These are phyloP conservation scores for Mortierella sp. DNA, from an alignment of 371 early-diverging fungal species.

Conservation along the genomic window DNA sequence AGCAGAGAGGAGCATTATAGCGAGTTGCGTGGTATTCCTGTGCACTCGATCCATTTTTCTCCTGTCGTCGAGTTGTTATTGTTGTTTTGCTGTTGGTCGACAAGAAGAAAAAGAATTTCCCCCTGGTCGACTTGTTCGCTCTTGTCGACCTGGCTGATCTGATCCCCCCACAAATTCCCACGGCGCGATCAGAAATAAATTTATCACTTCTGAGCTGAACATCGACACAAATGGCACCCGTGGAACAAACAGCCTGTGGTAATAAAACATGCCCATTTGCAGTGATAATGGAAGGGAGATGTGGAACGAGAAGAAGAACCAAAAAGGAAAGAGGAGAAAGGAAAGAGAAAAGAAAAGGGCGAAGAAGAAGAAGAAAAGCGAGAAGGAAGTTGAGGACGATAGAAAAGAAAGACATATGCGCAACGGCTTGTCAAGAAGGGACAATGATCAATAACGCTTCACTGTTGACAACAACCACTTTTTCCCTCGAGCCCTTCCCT, in stretches of 20 bases:
- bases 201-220: constrained; percentile 15
- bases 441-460: neutral
- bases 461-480: neutral
- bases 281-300: no score
- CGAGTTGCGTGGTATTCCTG: neutral
- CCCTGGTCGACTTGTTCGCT: neutral
- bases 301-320: no score
- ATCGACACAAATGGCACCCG: neutral
- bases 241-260: neutral
- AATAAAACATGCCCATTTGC: neutral
- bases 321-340: neutral
- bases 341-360: neutral
- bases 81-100: no score
- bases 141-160: neutral
- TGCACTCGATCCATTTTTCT: neutral
- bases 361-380: neutral
- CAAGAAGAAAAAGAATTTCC: neutral
- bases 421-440: neutral
- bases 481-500: no score
- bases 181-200: constrained; percentile 15
- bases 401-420: neutral
- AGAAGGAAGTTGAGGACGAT: neutral
- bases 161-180: constrained; percentile 50
- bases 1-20: neutral
- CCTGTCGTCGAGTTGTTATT: constrained; percentile 3